phyloP scores from a whole-genome alignment of 1,139 yeast genomes.

The Arxiozyma telluris region DNA sequence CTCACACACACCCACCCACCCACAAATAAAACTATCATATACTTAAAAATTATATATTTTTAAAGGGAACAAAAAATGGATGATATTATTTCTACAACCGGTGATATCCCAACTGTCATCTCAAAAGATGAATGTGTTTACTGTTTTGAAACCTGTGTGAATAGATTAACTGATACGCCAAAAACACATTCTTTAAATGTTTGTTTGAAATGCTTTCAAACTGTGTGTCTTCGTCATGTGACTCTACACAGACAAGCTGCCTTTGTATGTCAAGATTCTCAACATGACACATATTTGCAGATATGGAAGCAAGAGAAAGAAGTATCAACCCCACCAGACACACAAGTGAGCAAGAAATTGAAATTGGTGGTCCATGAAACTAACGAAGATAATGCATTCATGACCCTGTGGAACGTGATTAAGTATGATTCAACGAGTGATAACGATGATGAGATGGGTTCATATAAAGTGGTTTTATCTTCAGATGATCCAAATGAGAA shows the following conservation, averaged over 20 bases:
- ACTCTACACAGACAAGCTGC: slow-evolving; percentile 21
- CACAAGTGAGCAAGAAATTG: slow-evolving; percentile 45
- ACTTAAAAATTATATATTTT: background rate
- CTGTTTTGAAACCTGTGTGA: slow-evolving; percentile 27
- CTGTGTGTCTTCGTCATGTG: slow-evolving; percentile 24
- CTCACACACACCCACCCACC: no score
- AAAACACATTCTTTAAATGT: slow-evolving; percentile 19
- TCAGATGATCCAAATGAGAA: slow-evolving; percentile 6
- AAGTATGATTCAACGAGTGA: slow-evolving; percentile 6
- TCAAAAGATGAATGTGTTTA: slow-evolving; percentile 31
- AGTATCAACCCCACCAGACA: slow-evolving; percentile 19
- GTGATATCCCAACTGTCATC: slow-evolving; percentile 22
- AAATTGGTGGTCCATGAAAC: slow-evolving; percentile 69
- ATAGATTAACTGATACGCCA: slow-evolving; percentile 5
- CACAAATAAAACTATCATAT: background rate
- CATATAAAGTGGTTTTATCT: background rate
- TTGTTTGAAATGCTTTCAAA: slow-evolving; percentile 28
- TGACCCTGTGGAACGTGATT: slow-evolving; percentile 31
- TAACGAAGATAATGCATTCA: slow-evolving; percentile 59
- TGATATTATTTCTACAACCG: background rate
- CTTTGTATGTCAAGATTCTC: slow-evolving; percentile 9
- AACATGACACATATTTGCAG: slow-evolving; percentile 19
- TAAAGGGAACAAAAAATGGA: background rate
- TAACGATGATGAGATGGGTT: slow-evolving; percentile 1
- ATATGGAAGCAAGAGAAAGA: slow-evolving; percentile 19